Conservation (phyloP, 169 alveolate species). For the Amoebophrya sp. region DNA sequence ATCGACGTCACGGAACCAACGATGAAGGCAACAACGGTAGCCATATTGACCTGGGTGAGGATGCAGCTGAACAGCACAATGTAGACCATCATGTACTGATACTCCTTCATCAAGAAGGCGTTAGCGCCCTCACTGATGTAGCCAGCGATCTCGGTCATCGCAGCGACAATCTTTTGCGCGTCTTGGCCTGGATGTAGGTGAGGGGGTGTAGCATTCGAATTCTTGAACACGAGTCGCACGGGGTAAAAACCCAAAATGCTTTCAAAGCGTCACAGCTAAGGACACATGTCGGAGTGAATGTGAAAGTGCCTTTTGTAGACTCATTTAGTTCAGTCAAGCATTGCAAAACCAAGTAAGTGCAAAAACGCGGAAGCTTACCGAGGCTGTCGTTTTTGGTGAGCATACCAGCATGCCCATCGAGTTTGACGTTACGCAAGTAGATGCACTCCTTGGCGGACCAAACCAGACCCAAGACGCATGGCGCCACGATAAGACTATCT, state of each 20-base stretch:
- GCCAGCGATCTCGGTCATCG: slow-evolving; percentile 59
- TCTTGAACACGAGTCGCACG: too few species aligned
- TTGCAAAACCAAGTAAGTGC: too few species aligned
- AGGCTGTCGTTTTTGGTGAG: not conserved
- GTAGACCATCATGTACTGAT: slow-evolving; percentile 65
- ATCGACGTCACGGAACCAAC: slow-evolving; percentile 78
- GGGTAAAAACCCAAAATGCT: too few species aligned
- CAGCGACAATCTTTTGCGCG: not conserved
- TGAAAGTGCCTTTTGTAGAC: too few species aligned
- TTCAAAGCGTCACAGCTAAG: too few species aligned
- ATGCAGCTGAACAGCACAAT: slow-evolving; percentile 62
- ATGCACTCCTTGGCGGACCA: slow-evolving; percentile 29
- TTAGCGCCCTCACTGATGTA: slow-evolving; percentile 76
- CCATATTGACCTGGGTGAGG: slow-evolving; percentile 46
- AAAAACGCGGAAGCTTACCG: not conserved
- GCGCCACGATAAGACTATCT: not conserved
- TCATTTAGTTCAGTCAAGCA: too few species aligned
- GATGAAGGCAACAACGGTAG: slow-evolving; percentile 70
- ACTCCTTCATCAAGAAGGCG: slow-evolving; percentile 75
- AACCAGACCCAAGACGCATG: not conserved
- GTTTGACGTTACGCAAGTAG: not conserved
- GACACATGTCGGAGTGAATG: too few species aligned
- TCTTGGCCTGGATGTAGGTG: not conserved
- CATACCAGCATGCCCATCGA: not conserved
- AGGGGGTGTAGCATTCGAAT: too few species aligned